A percentile compares a stretch with the other conserved stretches of the same genome.
Conservation (phyloP, 768 basidiomycete species). For the Porphyrellus cyaneotinctus region DNA sequence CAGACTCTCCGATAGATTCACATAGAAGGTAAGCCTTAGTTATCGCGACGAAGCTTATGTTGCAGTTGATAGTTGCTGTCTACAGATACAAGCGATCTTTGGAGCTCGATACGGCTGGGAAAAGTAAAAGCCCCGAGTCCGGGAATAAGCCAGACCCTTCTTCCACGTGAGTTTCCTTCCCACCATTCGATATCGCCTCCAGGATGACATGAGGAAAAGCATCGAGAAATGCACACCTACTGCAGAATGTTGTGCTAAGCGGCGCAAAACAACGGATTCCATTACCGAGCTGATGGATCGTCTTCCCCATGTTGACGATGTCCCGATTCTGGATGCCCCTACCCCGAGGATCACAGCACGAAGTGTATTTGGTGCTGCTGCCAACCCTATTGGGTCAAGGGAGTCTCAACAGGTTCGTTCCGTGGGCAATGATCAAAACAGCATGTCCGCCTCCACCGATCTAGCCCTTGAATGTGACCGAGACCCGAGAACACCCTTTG, state of each 20-base stretch:
- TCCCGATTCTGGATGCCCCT: neutral
- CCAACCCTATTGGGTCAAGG: neutral
- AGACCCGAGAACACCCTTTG: neutral
- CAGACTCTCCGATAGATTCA: neutral
- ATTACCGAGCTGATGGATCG: neutral
- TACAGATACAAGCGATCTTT: slow-evolving; percentile 8
- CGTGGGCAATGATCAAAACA: neutral
- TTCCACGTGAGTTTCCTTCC: slow-evolving; percentile 15
- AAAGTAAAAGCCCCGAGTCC: neutral
- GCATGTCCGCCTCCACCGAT: slow-evolving; percentile 11
- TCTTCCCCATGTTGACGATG: neutral
- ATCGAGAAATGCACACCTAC: neutral
- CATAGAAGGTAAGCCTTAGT: slow-evolving; percentile 10
- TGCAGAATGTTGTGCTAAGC: slow-evolving; percentile 1
- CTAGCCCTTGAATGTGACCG: neutral
- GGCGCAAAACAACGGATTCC: slow-evolving; percentile 3
- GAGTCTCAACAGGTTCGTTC: neutral
- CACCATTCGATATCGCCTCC: neutral
- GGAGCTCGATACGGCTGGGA: neutral
- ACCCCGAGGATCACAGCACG: slow-evolving; percentile 4
- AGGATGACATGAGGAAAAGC: neutral
- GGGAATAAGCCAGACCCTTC: neutral
- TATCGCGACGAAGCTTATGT: neutral
- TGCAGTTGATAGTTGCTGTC: neutral
- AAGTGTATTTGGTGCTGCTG: neutral